Conservation (phyloP, 352 stramenopile species). For the Phytophthora macrochlamydospora region DNA sequence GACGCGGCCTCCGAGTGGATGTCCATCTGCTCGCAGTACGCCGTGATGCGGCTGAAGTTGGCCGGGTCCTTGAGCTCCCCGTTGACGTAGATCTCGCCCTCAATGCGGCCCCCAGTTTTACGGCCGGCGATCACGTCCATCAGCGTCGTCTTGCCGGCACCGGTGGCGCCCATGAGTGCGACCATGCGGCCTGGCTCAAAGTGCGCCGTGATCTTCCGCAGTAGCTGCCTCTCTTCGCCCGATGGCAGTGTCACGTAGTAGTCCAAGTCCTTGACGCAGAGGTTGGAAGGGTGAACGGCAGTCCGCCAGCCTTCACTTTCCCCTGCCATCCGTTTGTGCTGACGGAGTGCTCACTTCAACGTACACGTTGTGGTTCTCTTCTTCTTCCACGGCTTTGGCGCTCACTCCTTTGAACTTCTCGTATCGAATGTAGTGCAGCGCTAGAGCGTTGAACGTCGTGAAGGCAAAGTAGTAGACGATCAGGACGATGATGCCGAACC, state of each 20-base stretch:
- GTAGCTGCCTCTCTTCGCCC: conserved; percentile 46
- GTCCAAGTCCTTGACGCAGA: conserved; percentile 51
- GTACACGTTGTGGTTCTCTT: conserved; percentile 32
- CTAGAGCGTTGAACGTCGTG: conserved; percentile 39
- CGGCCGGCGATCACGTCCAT: conserved; percentile 60
- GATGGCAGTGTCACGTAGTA: conserved; percentile 60
- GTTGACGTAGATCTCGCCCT: conserved; percentile 87
- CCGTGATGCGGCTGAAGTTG: conserved; percentile 82
- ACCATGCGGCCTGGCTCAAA: conserved; percentile 56
- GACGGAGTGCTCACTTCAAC: conserved; percentile 29
- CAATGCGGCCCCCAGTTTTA: conserved; percentile 66
- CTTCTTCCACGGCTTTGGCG: conserved; percentile 22
- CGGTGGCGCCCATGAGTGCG: conserved; percentile 63
- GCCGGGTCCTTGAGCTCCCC: conserved; percentile 78
- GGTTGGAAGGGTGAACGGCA: conserved; percentile 44
- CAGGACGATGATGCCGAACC: conserved; percentile 39
- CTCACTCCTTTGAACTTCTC: conserved; percentile 34
- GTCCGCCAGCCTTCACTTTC: conserved; percentile 8
- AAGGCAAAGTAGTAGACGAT: conserved; percentile 51
- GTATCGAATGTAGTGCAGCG: conserved; percentile 50
- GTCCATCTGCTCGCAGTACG: conserved; percentile 93
- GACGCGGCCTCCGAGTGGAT: conserved; percentile 74
- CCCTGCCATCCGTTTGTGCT: background rate
- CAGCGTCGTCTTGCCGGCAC: conserved; percentile 63
- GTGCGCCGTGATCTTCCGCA: conserved; percentile 44